phyloP scores from a whole-genome alignment of 2,329 filamentous ascomycete species.

The Cyphellophora attinorum region DNA sequence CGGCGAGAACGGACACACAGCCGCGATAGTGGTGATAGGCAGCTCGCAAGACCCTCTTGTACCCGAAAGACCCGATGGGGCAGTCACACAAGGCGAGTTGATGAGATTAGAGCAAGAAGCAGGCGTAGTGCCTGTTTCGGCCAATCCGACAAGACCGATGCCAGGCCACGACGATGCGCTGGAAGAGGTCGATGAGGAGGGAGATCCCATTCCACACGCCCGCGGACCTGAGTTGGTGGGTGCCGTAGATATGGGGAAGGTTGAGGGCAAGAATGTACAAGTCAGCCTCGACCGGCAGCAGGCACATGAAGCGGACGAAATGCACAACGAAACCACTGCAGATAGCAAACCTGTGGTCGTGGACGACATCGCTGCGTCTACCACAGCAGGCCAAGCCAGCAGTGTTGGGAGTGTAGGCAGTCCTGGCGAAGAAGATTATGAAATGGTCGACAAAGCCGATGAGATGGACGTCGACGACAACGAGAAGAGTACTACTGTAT shows the following conservation, averaged over 20 bases:
- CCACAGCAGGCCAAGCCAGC: conserved; percentile 1
- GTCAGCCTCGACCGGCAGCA: conserved; percentile 23
- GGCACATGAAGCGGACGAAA: conserved; percentile 1
- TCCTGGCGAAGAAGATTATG: conserved; percentile 11
- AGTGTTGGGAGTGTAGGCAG: background rate
- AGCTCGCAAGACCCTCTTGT: conserved; percentile 9
- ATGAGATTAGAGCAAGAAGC: conserved; percentile 79
- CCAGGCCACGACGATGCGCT: conserved; percentile 26
- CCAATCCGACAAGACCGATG: conserved; percentile 34
- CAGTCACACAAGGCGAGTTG: conserved; percentile 73
- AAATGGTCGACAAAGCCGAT: conserved; percentile 13
- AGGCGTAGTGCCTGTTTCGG: conserved; percentile 60
- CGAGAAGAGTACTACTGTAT: too few relatives aligned
- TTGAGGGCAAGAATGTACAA: conserved; percentile 41
- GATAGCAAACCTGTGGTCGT: background rate
- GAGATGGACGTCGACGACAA: conserved; percentile 10
- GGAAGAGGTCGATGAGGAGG: conserved; percentile 37
- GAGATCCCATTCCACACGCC: conserved; percentile 59
- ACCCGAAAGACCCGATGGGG: conserved; percentile 34
- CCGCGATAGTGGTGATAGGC: conserved; percentile 3
- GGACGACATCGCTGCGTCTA: background rate
- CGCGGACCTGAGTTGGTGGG: conserved; percentile 78
- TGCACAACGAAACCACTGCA: conserved; percentile 3
- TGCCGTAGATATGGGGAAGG: conserved; percentile 75
- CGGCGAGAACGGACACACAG: conserved; percentile 1